Evolutionary conservation across 2,329 filamentous ascomycete species (phyloP), one percentile per base, ranked within the genome.

Genomic region (Emydomyces testavorans): DNA sequence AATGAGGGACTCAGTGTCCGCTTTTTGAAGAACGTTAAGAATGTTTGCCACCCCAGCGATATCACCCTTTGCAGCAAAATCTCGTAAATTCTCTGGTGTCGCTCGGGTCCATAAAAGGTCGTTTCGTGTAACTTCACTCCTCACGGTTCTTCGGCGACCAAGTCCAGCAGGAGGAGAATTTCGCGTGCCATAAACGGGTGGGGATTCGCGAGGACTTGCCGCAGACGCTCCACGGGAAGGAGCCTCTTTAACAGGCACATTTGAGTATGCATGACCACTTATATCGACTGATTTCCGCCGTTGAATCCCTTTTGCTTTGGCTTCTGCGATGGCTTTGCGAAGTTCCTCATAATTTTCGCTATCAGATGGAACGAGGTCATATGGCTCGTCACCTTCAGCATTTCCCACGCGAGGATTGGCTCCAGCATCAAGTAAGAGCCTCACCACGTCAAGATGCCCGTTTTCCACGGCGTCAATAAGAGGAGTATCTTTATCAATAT

Each of bases 381-480:
- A 77, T 0, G 92, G 90, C 59, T 94, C 87, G 60, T 94, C 83
- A 4, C 92, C 92, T 58, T 88, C 83, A n/a, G 86, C 81, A 61
- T 96, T 95, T 39, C 88, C 82, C 56, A 88, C 85, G 42, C 88
- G 81, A 41, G 92, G 92, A 60, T 98, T 93, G 10, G 94, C 90
- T 8, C 89, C 90, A 49, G 89, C 83, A 48, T 83, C 79, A 2
- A 98, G 72, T 28, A 98, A 71, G 7, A 94, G 72, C 58, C 80
- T 85, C 35, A 98, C 85, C 3, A 96, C 90, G 15, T 84, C 85
- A 6, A 94, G 64, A 61, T 98, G 89, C 1, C 86, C 86, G 59
- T 98, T 98, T 57, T 96, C 92, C 23, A 96, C 88, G 4, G 92
- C 92, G 69, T 98, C 92, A 46, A 98, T 82, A 29, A 98, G 75